These are phyloP conservation scores for Hemileccinum rubropunctum DNA, from an alignment of 768 basidiomycete genomes.

Conservation along the genomic window DNA sequence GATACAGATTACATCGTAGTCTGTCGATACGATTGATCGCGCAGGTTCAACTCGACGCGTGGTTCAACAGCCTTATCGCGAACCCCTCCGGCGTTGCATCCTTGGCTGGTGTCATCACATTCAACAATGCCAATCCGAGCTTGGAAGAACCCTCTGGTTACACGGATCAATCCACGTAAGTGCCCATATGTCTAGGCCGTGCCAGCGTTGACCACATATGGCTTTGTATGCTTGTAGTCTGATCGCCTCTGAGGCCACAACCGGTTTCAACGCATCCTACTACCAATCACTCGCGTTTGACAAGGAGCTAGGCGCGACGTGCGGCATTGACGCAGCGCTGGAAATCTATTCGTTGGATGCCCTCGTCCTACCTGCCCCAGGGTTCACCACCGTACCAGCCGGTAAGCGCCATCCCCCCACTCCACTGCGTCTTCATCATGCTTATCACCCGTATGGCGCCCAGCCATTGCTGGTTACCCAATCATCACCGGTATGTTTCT, in stretches of 20 bases:
- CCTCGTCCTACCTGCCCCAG: constrained; percentile 43
- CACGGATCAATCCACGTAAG: constrained; percentile 34
- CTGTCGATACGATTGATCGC: neutral
- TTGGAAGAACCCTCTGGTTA: constrained; percentile 44
- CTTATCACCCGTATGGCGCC: neutral
- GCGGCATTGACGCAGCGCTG: constrained; percentile 54
- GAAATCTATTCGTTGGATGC: constrained; percentile 46
- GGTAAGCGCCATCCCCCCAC: constrained; percentile 3
- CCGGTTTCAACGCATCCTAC: constrained; percentile 33
- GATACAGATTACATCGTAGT: neutral
- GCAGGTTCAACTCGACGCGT: constrained; percentile 54
- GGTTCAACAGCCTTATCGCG: constrained; percentile 42
- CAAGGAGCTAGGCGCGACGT: constrained; percentile 45
- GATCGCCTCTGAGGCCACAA: constrained; percentile 25
- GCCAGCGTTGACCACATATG: no score
- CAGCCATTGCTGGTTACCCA: constrained; percentile 36
- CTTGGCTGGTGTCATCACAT: constrained; percentile 56
- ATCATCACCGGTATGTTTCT: constrained; percentile 28
- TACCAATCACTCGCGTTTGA: constrained; percentile 45
- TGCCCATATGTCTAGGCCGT: constrained; percentile 23
- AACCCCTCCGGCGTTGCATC: constrained; percentile 60
- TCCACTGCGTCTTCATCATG: neutral
- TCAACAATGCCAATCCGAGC: constrained; percentile 48
- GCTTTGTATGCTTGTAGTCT: constrained; percentile 7
- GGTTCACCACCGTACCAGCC: constrained; percentile 18